A percentile compares a stretch with the other conserved stretches of the same genome.
phyloP scores from a whole-genome alignment of 2,329 filamentous ascomycete genomes.

The Sporothrix brunneoviolacea region DNA sequence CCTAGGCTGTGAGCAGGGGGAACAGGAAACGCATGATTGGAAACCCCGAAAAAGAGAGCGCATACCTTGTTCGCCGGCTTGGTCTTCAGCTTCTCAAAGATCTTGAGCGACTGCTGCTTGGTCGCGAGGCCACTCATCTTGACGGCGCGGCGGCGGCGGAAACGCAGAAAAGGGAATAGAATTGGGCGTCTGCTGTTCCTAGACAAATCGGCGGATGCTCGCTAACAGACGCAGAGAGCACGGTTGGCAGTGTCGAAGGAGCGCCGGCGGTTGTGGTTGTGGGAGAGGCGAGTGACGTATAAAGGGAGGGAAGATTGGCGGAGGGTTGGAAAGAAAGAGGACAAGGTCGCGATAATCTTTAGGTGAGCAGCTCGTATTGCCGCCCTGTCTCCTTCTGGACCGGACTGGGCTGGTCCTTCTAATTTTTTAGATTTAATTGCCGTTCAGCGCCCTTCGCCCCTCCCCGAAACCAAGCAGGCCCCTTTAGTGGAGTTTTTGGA shows the following conservation, averaged over 20 bases:
- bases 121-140: slow-evolving; percentile 67
- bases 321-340: slow-evolving; percentile 14
- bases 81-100: slow-evolving; percentile 94
- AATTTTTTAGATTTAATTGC: neutral
- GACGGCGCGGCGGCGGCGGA: slow-evolving; percentile 15
- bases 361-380: slow-evolving; percentile 1
- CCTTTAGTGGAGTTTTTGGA: slow-evolving; percentile 11
- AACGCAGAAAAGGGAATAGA: neutral
- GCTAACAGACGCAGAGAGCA: too few relatives aligned
- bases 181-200: too few relatives aligned
- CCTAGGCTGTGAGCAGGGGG: slow-evolving; percentile 40
- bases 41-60: too few relatives aligned
- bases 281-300: too few relatives aligned
- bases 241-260: too few relatives aligned
- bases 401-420: neutral
- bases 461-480: neutral
- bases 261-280: neutral
- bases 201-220: too few relatives aligned
- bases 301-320: neutral
- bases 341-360: slow-evolving; percentile 19
- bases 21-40: neutral
- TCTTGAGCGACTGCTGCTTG: slow-evolving; percentile 91
- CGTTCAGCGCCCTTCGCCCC: slow-evolving; percentile 1
- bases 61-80: slow-evolving; percentile 91
- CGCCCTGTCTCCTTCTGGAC: neutral